These are phyloP conservation scores for Naganishia kalamii DNA, from an alignment of 768 basidiomycete genomes.

Conservation along the genomic window DNA sequence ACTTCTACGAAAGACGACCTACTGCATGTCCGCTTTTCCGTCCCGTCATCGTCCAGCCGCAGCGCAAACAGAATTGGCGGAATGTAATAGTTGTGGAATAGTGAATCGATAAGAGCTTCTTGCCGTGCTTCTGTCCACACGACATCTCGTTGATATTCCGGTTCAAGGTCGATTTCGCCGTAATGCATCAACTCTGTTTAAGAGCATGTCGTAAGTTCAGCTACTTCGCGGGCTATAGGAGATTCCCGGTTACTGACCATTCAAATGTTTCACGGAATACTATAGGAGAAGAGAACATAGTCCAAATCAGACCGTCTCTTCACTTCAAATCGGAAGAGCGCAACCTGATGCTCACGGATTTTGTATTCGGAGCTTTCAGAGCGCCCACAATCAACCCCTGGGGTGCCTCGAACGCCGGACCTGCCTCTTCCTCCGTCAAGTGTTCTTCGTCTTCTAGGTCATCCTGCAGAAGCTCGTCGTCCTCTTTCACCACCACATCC, in stretches of 20 bases:
- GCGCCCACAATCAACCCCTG: constrained; percentile 10
- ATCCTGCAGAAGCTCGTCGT: constrained; percentile 17
- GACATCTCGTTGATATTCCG: constrained; percentile 25
- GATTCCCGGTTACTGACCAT: neutral
- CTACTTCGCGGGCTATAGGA: neutral
- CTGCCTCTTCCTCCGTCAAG: neutral
- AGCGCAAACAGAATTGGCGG: constrained; percentile 23
- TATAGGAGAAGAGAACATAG: neutral
- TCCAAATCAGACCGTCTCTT: neutral
- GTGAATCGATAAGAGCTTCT: constrained; percentile 22
- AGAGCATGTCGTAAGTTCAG: neutral
- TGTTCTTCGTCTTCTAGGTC: constrained; percentile 15
- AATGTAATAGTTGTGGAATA: constrained; percentile 25
- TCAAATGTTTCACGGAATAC: constrained; percentile 6
- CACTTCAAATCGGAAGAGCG: neutral
- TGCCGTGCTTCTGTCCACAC: constrained; percentile 23
- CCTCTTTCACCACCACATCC: neutral
- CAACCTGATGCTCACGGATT: neutral
- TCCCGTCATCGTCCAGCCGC: constrained; percentile 9
- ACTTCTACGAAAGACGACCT: neutral
- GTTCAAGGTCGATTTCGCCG: constrained; percentile 22
- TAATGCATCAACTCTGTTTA: constrained; percentile 8
- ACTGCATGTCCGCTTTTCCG: constrained; percentile 22
- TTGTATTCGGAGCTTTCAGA: constrained; percentile 10
- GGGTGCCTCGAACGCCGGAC: neutral